phyloP scores from a whole-genome alignment of 2,329 filamentous ascomycete genomes.

The Lasiodiplodia sp. region DNA sequence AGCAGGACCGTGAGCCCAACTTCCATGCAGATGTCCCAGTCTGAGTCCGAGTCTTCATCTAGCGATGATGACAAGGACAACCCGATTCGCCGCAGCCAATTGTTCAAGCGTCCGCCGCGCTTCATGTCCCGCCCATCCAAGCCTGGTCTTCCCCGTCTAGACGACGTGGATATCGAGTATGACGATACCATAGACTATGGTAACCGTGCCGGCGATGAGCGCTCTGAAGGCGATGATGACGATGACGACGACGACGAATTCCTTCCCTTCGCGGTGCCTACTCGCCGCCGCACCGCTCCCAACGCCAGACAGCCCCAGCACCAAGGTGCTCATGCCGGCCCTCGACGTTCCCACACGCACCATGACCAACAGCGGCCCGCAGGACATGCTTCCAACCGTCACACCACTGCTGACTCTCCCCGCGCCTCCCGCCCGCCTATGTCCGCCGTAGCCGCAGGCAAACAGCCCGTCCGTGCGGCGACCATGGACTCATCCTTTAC shows the following conservation, averaged over 20 bases:
- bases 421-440: constrained; percentile 4
- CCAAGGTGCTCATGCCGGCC: background rate
- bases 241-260: constrained; percentile 59
- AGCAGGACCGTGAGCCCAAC: constrained; percentile 39
- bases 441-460: constrained; percentile 27
- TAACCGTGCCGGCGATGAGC: constrained; percentile 18
- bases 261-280: constrained; percentile 51
- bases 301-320: background rate
- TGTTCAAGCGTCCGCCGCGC: constrained; percentile 52
- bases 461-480: constrained; percentile 20
- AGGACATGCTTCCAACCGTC: background rate
- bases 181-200: constrained; percentile 43
- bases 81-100: constrained; percentile 52
- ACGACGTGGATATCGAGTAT: constrained; percentile 26
- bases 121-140: constrained; percentile 42
- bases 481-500: constrained; percentile 26
- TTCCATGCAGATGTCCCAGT: constrained; percentile 34
- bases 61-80: constrained; percentile 45
- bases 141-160: constrained; percentile 38
- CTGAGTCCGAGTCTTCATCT: constrained; percentile 39
- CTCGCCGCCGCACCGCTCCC: constrained; percentile 29
- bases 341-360: constrained; percentile 9
- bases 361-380: background rate
- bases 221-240: constrained; percentile 53
- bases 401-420: background rate